A percentile compares a stretch with the other conserved stretches of the same genome.
Evolutionary conservation across 768 basidiomycete genomes (phyloP).

Genomic region (Rhodosporidiobolus sp.): DNA sequence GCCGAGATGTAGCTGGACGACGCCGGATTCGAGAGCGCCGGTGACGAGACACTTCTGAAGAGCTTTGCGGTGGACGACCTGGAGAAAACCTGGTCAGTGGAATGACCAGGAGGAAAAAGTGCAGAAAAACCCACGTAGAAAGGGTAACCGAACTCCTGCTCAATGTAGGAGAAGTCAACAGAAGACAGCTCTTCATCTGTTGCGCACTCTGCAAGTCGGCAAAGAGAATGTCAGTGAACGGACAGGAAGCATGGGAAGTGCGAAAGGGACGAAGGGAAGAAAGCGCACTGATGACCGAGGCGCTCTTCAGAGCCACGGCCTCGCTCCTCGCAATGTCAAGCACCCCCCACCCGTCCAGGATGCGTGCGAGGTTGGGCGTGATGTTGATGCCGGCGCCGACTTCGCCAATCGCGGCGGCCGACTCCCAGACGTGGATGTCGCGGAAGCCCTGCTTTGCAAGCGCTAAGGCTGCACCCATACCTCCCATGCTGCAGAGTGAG

Average conservation of each 20-base stretch:
- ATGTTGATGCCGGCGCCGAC: conserved; percentile 52
- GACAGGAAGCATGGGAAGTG: not conserved
- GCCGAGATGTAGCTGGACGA: conserved; percentile 47
- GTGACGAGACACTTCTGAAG: conserved; percentile 47
- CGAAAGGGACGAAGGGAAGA: conserved; percentile 9
- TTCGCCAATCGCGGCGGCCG: conserved; percentile 18
- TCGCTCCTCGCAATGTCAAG: conserved; percentile 45
- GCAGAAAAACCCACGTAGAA: conserved; percentile 36
- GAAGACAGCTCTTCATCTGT: conserved; percentile 47
- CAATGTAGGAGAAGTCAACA: conserved; percentile 46
- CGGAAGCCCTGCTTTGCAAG: not conserved
- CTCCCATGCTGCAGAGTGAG: not conserved
- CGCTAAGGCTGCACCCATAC: not conserved
- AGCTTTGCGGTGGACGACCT: conserved; percentile 49
- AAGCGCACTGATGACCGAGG: conserved; percentile 47
- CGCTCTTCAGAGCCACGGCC: conserved; percentile 45
- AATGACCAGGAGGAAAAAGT: not conserved
- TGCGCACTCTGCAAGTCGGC: conserved; percentile 34
- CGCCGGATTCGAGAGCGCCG: conserved; percentile 45
- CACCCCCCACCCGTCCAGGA: conserved; percentile 46
- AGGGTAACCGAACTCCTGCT: conserved; percentile 47
- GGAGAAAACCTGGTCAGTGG: not conserved
- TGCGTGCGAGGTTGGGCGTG: conserved; percentile 49
- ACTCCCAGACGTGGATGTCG: conserved; percentile 11
- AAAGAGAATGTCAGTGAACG: too few relatives aligned